phyloP scores from a whole-genome alignment of 148 eudicot species.

The Amaranthus hypochondriacus region DNA sequence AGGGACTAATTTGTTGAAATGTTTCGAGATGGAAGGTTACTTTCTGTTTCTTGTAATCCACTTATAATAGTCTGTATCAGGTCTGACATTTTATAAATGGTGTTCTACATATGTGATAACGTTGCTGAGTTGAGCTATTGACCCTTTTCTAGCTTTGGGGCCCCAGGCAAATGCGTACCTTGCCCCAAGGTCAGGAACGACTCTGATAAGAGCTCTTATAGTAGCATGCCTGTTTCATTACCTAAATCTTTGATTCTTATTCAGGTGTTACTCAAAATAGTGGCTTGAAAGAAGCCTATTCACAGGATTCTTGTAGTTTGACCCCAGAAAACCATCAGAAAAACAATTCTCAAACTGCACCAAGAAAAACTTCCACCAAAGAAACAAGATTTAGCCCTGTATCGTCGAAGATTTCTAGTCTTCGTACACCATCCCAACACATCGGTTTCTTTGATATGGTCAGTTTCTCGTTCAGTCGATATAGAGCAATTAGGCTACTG shows the following conservation, averaged over 20 bases:
- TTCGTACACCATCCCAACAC: constrained; percentile 27
- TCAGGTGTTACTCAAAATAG: neutral
- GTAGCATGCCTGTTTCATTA: neutral
- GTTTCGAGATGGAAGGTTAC: constrained; percentile 17
- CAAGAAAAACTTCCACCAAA: constrained; percentile 9
- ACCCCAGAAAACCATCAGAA: neutral
- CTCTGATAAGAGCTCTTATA: neutral
- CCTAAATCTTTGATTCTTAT: neutral
- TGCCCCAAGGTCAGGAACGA: too few relatives aligned
- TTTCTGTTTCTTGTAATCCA: neutral
- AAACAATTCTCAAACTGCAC: neutral
- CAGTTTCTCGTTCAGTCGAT: neutral
- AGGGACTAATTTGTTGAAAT: constrained; percentile 6
- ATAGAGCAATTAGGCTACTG: neutral
- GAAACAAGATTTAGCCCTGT: constrained; percentile 16
- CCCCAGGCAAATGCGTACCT: too few relatives aligned
- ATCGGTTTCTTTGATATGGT: constrained; percentile 30
- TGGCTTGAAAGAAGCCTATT: constrained; percentile 3
- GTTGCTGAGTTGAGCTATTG: too few relatives aligned
- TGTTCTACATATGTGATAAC: too few relatives aligned
- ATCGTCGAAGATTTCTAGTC: constrained; percentile 23
- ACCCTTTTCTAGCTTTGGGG: too few relatives aligned
- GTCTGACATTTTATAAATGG: too few relatives aligned
- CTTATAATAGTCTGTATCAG: neutral
- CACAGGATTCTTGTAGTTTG: neutral